Evolutionary conservation across 176 grass and related monocot genomes (phyloP).

Genomic region (Aegilops speltoides): DNA sequence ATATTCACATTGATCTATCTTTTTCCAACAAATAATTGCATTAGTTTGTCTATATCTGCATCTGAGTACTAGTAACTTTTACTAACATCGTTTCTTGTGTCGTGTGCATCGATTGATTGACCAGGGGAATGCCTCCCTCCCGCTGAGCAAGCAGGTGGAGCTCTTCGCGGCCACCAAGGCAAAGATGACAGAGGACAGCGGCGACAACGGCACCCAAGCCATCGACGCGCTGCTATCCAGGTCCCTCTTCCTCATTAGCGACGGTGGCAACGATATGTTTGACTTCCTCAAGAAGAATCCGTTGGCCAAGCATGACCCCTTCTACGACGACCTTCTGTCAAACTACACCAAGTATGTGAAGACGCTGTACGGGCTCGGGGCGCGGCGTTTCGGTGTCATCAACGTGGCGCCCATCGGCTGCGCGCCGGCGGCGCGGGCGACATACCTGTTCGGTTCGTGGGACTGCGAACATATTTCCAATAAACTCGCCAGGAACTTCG

Average conservation of each 20-base stretch:
- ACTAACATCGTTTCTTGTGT: background rate
- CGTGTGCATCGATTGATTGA: background rate
- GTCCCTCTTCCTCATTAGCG: slow-evolving; percentile 58
- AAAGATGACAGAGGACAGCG: background rate
- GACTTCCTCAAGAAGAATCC: slow-evolving; percentile 36
- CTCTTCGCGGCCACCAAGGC: slow-evolving; percentile 42
- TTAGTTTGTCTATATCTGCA: too few species aligned
- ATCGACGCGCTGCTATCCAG: slow-evolving; percentile 37
- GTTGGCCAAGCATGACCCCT: too few species aligned
- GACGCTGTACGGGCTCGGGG: slow-evolving; percentile 34
- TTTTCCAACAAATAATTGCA: too few species aligned
- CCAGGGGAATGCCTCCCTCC: slow-evolving; percentile 39
- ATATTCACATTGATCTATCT: too few species aligned
- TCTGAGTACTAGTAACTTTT: too few species aligned
- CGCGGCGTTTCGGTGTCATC: slow-evolving; percentile 43
- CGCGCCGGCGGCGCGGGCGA: slow-evolving; percentile 31
- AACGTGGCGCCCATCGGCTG: slow-evolving; percentile 62
- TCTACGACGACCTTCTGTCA: slow-evolving; percentile 38
- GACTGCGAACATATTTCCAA: slow-evolving; percentile 25
- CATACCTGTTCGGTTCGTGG: background rate
- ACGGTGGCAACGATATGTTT: slow-evolving; percentile 61
- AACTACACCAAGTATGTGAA: slow-evolving; percentile 40
- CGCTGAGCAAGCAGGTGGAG: slow-evolving; percentile 50
- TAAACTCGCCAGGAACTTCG: background rate
- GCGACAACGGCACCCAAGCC: background rate